Conservation (phyloP, 805 yeast genomes). For the Pichia rugopelliculosa region DNA sequence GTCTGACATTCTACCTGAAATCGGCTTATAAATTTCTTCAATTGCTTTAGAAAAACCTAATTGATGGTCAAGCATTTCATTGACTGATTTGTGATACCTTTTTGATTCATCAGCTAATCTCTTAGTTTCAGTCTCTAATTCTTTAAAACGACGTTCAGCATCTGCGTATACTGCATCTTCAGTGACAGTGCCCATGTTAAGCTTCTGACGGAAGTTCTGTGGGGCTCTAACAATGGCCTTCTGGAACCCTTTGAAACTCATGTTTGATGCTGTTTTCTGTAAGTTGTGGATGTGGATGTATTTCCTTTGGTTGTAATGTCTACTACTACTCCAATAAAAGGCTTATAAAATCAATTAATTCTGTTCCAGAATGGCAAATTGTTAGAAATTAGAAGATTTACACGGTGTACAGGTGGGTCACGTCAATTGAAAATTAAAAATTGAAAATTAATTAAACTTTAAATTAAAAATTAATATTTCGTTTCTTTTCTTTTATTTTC, state of each 20-base stretch:
- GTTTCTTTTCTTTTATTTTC: too few species aligned
- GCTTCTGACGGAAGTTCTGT: constrained; percentile 80
- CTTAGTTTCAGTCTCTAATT: constrained; percentile 83
- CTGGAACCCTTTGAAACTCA: constrained; percentile 86
- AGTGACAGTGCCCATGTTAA: constrained; percentile 79
- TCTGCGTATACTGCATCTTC: constrained; percentile 85
- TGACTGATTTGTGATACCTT: constrained; percentile 84
- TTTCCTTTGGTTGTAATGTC: too few species aligned
- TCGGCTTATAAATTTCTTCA: constrained; percentile 94
- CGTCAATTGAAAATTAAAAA: too few species aligned
- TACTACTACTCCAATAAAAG: too few species aligned
- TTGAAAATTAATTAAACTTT: too few species aligned
- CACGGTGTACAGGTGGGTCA: too few species aligned
- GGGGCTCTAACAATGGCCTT: constrained; percentile 84
- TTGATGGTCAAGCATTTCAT: constrained; percentile 89
- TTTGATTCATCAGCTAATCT: constrained; percentile 84
- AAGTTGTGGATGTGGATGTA: too few species aligned
- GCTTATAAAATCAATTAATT: too few species aligned
- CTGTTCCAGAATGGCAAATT: too few species aligned
- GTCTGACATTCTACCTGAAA: constrained; percentile 85
- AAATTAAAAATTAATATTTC: too few species aligned
- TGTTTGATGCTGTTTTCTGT: constrained; percentile 26
- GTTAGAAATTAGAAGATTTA: too few species aligned
- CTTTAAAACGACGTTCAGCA: constrained; percentile 94
- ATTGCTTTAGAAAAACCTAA: constrained; percentile 92